These are phyloP conservation scores for Lactuca sativa DNA, from an alignment of 129 eudicot species.

Conservation along the genomic window DNA sequence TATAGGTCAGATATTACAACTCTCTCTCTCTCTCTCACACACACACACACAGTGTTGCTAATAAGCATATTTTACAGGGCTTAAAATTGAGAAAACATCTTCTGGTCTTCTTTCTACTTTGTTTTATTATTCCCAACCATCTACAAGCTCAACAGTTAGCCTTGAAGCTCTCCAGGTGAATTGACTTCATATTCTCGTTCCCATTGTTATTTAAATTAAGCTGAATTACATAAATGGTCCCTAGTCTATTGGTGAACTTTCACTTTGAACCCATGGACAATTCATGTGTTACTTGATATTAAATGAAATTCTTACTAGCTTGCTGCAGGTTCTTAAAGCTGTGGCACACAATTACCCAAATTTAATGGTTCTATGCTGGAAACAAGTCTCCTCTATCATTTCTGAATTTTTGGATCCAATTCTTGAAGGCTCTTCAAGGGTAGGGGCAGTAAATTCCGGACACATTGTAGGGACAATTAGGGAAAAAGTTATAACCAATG, in stretches of 20 bases:
- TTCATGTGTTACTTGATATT: background rate
- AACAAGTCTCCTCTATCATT: conserved; percentile 50
- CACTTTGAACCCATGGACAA: background rate
- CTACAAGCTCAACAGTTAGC: conserved; percentile 47
- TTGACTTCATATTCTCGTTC: background rate
- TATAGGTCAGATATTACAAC: conserved; percentile 38
- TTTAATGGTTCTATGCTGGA: conserved; percentile 69
- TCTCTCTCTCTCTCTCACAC: background rate
- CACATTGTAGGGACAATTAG: conserved; percentile 38
- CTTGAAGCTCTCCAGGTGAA: conserved; percentile 93
- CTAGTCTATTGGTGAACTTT: background rate
- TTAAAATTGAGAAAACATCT: conserved; percentile 32
- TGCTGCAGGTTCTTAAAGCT: conserved; percentile 89
- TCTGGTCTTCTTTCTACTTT: conserved; percentile 68
- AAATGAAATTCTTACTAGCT: conserved; percentile 28
- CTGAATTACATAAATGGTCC: conserved; percentile 15
- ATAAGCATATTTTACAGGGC: conserved; percentile 41
- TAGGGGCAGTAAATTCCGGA: conserved; percentile 43
- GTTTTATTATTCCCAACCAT: conserved; percentile 53
- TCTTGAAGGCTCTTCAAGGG: conserved; percentile 39
- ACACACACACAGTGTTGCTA: background rate
- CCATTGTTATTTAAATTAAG: background rate
- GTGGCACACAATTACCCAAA: conserved; percentile 91
- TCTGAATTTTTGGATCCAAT: conserved; percentile 35
- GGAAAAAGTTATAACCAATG: conserved; percentile 67